Conservation (phyloP, 2,329 filamentous ascomycete species). For the Ceratocystis harringtonii region DNA sequence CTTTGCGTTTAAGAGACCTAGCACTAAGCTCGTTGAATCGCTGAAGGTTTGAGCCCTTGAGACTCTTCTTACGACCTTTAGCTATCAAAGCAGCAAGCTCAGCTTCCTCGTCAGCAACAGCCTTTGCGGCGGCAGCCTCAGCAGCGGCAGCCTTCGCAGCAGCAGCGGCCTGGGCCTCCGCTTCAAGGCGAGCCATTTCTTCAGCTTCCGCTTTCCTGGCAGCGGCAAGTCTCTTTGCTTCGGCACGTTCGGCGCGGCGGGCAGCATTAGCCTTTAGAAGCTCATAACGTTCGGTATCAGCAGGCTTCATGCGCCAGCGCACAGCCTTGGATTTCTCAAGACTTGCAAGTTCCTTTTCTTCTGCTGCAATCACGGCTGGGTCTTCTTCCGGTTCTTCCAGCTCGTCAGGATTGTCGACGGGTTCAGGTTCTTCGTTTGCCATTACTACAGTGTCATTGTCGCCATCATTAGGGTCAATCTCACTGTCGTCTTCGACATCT, state of each 20-base stretch:
- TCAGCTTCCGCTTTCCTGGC: not conserved
- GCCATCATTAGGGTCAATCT: slow-evolving; percentile 12
- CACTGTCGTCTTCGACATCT: slow-evolving; percentile 11
- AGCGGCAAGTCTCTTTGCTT: slow-evolving; percentile 9
- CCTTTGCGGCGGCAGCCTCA: not conserved
- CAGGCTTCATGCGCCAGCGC: slow-evolving; percentile 4
- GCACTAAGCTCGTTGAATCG: slow-evolving; percentile 5
- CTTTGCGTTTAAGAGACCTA: not conserved
- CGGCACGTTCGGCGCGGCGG: slow-evolving; percentile 10
- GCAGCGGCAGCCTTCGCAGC: not conserved
- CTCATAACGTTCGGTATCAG: slow-evolving; percentile 8
- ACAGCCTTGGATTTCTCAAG: slow-evolving; percentile 7
- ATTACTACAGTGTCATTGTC: slow-evolving; percentile 16
- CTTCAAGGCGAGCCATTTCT: not conserved
- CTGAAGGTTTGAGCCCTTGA: not conserved
- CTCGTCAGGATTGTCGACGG: not conserved
- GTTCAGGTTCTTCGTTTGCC: slow-evolving; percentile 12
- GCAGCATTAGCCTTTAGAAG: slow-evolving; percentile 8
- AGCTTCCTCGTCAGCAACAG: slow-evolving; percentile 9
- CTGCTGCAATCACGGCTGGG: slow-evolving; percentile 8
- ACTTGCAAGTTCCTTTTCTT: slow-evolving; percentile 10
- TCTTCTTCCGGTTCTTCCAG: slow-evolving; percentile 16
- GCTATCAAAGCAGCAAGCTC: not conserved
- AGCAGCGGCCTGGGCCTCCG: slow-evolving; percentile 1
- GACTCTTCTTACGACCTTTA: not conserved